Conservation (phyloP, 2,329 filamentous ascomycete genomes). For the Phyllosticta ampelicida region DNA sequence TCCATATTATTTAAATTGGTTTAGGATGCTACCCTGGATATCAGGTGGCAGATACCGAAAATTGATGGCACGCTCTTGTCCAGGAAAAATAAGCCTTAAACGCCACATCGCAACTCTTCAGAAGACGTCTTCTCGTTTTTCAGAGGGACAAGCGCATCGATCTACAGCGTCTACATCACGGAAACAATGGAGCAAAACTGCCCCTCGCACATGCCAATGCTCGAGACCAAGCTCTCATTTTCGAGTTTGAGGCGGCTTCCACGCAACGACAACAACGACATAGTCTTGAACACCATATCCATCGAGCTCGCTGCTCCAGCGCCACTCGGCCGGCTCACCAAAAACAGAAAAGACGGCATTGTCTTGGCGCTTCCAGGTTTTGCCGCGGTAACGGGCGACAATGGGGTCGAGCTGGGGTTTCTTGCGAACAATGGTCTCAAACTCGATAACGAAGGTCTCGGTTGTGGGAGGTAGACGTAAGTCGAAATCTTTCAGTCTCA, state of each 20-base stretch:
- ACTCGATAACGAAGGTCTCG: constrained; percentile 13
- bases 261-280: not conserved
- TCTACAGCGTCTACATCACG: no score
- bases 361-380: not conserved
- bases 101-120: no score
- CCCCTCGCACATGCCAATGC: no score
- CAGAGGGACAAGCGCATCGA: no score
- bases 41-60: not conserved
- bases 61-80: no score
- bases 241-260: not conserved
- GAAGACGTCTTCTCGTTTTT: no score
- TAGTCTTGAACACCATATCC: not conserved
- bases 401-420: constrained; percentile 13
- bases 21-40: no score
- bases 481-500: constrained; percentile 78
- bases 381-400: not conserved
- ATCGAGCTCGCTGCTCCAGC: not conserved
- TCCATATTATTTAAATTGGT: not conserved
- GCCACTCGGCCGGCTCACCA: not conserved
- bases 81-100: no score
- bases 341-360: not conserved
- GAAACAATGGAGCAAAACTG: no score
- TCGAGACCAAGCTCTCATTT: no score
- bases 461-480: constrained; percentile 11
- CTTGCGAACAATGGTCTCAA: constrained; percentile 15